A percentile compares a stretch with the other conserved stretches of the same genome.
Evolutionary conservation across 805 yeast species (phyloP).

Genomic region (Starmerella sirachaensis): DNA sequence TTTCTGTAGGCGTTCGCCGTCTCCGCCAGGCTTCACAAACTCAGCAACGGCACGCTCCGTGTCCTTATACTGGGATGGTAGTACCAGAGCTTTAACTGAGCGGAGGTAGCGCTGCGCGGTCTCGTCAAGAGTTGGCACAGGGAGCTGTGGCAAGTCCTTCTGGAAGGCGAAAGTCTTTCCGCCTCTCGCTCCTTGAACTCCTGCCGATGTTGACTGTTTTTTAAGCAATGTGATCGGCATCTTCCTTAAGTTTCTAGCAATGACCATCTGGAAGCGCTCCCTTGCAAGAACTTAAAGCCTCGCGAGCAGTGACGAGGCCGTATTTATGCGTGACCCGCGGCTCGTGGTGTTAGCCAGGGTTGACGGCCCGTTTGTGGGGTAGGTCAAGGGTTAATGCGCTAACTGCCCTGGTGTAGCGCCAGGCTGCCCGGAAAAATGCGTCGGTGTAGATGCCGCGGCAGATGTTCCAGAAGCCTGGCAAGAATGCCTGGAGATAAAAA

Average conservation of each 20-base stretch:
- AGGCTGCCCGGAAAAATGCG: too few species aligned
- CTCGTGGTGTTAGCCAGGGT: too few species aligned
- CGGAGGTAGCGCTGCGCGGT: constrained; percentile 60
- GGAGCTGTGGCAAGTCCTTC: constrained; percentile 63
- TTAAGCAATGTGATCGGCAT: constrained; percentile 11
- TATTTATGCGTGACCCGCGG: too few species aligned
- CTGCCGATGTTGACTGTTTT: constrained; percentile 27
- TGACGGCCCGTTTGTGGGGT: too few species aligned
- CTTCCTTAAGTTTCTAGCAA: background rate
- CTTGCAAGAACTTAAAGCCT: too few species aligned
- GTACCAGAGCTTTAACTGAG: constrained; percentile 55
- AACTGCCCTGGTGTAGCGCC: too few species aligned
- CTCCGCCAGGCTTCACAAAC: constrained; percentile 50
- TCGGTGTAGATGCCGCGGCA: too few species aligned
- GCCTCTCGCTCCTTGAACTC: too few species aligned
- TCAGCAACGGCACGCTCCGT: constrained; percentile 50
- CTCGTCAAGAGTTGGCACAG: constrained; percentile 69
- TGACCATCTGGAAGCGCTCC: background rate
- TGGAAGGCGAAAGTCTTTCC: constrained; percentile 61
- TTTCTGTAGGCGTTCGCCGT: constrained; percentile 55
- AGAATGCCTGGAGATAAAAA: too few species aligned
- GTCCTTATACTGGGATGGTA: constrained; percentile 40
- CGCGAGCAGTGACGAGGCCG: too few species aligned
- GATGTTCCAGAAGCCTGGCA: too few species aligned
- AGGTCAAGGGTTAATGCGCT: too few species aligned